Conservation (phyloP, 2,329 filamentous ascomycete species). For the Penicillium concentricum region DNA sequence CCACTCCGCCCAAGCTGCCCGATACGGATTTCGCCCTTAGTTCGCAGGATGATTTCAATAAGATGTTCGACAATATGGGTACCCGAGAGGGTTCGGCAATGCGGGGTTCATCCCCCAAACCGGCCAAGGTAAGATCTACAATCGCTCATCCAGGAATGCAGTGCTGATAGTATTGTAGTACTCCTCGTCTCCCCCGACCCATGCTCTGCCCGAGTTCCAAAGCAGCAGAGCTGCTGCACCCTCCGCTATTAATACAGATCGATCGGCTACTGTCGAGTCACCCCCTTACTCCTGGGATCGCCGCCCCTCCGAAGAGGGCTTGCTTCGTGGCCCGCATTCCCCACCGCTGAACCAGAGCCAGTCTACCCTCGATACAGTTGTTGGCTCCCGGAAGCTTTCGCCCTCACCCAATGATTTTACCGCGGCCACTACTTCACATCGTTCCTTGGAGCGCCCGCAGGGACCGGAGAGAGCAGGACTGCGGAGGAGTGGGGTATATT, state of each 20-base stretch:
- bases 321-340: slow-evolving; percentile 43
- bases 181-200: slow-evolving; percentile 22
- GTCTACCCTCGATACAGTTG: slow-evolving; percentile 15
- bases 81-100: slow-evolving; percentile 31
- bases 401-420: slow-evolving; percentile 25
- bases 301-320: slow-evolving; percentile 50
- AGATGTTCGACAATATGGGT: slow-evolving; percentile 53
- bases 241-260: slow-evolving; percentile 47
- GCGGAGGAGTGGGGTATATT: slow-evolving; percentile 33
- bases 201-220: slow-evolving; percentile 16
- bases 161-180: slow-evolving; percentile 26
- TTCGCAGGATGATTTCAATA: slow-evolving; percentile 47
- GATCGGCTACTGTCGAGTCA: slow-evolving; percentile 45
- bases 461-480: slow-evolving; percentile 25
- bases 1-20: slow-evolving; percentile 51
- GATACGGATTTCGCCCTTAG: slow-evolving; percentile 46
- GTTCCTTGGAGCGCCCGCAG: slow-evolving; percentile 30
- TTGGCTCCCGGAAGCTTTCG: slow-evolving; percentile 17
- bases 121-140: slow-evolving; percentile 21
- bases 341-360: slow-evolving; percentile 14
- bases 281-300: slow-evolving; percentile 55
- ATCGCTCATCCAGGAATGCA: background rate
- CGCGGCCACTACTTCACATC: slow-evolving; percentile 32
- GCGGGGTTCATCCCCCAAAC: slow-evolving; percentile 24
- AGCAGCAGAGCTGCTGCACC: slow-evolving; percentile 31